Evolutionary conservation across 2,329 filamentous ascomycete genomes (phyloP).

Genomic region (Beauveria scarabaeidicola): DNA sequence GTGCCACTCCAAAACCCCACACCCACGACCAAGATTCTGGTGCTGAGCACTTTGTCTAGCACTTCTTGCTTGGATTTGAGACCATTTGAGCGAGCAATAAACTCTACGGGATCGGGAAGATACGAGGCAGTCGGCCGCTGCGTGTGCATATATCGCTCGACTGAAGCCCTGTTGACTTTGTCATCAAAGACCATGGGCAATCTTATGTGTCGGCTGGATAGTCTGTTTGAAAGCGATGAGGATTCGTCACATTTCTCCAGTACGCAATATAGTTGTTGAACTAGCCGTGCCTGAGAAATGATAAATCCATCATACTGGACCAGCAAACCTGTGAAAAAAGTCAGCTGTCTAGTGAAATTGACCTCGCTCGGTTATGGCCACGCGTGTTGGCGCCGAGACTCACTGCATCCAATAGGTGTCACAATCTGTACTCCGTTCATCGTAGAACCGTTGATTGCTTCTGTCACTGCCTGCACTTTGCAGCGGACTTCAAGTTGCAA

Average conservation of each 20-base stretch:
- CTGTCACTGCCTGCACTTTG: not conserved
- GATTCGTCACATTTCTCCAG: conserved; percentile 36
- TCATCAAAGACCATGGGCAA: conserved; percentile 21
- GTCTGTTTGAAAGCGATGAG: not conserved
- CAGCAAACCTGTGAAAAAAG: not conserved
- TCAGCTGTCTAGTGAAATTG: not conserved
- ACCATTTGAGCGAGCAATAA: conserved; percentile 31
- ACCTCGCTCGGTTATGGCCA: not conserved
- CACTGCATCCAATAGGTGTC: conserved; percentile 5
- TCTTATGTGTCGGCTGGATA: conserved; percentile 14
- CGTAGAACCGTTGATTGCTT: not conserved
- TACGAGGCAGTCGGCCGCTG: conserved; percentile 51
- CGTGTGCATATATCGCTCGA: conserved; percentile 48
- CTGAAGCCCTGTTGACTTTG: conserved; percentile 27
- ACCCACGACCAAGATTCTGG: conserved; percentile 22
- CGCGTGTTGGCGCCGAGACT: not conserved
- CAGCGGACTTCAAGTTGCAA: conserved; percentile 4
- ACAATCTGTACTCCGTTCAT: not conserved
- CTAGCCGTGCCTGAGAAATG: not conserved
- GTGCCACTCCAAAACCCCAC: conserved; percentile 27
- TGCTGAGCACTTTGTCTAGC: conserved; percentile 24
- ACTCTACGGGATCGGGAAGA: conserved; percentile 50
- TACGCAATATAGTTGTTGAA: not conserved
- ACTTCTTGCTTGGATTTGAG: conserved; percentile 23
- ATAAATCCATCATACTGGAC: not conserved